Conservation (phyloP, 331 rosid genomes). For the Rosa hybrid region DNA sequence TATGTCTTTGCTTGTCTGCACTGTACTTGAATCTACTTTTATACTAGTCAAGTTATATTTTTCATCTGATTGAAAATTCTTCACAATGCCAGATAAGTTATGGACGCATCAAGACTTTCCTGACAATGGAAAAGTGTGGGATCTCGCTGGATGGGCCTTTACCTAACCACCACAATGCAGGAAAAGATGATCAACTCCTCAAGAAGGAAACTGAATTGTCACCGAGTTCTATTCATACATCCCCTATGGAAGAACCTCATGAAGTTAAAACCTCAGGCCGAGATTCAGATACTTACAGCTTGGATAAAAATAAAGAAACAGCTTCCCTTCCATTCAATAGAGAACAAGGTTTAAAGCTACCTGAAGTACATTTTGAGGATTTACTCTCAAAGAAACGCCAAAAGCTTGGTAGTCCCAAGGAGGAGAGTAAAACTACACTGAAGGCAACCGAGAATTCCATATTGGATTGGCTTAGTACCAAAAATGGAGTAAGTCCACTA, state of each 20-base stretch:
- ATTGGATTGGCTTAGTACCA: constrained; percentile 64
- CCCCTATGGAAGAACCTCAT: constrained; percentile 21
- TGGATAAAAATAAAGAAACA: constrained; percentile 24
- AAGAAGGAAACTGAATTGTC: constrained; percentile 29
- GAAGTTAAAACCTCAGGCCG: constrained; percentile 24
- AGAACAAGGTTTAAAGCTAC: constrained; percentile 28
- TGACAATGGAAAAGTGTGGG: constrained; percentile 58
- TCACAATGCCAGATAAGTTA: constrained; percentile 58
- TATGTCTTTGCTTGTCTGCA: background rate
- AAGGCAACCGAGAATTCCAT: constrained; percentile 66
- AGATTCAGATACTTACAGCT: constrained; percentile 9
- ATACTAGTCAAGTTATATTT: background rate
- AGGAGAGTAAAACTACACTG: constrained; percentile 26
- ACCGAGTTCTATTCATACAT: constrained; percentile 23
- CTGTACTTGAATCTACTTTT: background rate
- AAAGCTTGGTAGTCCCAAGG: constrained; percentile 41
- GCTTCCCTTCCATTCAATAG: constrained; percentile 34
- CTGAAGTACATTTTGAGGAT: constrained; percentile 30
- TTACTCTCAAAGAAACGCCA: constrained; percentile 49
- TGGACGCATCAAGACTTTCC: constrained; percentile 60
- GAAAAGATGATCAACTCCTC: constrained; percentile 31
- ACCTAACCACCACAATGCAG: constrained; percentile 20
- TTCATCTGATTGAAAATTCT: constrained; percentile 20
- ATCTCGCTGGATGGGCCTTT: constrained; percentile 38
- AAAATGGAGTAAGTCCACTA: constrained; percentile 52